These are phyloP conservation scores for Hymenoscyphus scutula DNA, from an alignment of 2,329 filamentous ascomycete genomes.

Conservation along the genomic window DNA sequence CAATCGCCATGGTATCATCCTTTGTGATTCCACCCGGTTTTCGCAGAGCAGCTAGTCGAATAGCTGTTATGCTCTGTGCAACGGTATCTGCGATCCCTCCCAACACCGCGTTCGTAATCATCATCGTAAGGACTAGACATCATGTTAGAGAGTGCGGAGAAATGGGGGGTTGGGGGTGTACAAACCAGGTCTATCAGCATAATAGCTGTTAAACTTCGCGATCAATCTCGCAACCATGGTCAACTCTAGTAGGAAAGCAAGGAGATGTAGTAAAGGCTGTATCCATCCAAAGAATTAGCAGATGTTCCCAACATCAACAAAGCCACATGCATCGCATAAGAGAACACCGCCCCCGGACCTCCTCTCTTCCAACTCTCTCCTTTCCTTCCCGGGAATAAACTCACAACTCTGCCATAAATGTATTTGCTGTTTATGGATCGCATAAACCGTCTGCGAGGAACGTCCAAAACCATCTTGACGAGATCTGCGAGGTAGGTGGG, in stretches of 20 bases:
- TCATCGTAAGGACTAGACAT: constrained; percentile 83
- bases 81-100: constrained; percentile 96
- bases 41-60: constrained; percentile 64
- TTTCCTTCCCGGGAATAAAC: constrained; percentile 39
- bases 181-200: constrained; percentile 81
- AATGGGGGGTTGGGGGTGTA: constrained; percentile 15
- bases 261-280: constrained; percentile 82
- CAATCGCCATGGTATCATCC: constrained; percentile 75
- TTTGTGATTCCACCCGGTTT: constrained; percentile 57
- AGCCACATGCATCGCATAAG: background rate
- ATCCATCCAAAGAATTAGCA: constrained; percentile 15
- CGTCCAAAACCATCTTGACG: constrained; percentile 55
- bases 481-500: constrained; percentile 7
- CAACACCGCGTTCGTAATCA: constrained; percentile 96
- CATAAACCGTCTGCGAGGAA: constrained; percentile 58
- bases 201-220: constrained; percentile 89
- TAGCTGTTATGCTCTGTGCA: constrained; percentile 85
- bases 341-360: background rate
- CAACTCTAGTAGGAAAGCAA: constrained; percentile 88
- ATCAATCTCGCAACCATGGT: constrained; percentile 77
- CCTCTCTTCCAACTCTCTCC: background rate
- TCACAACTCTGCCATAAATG: constrained; percentile 70
- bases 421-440: constrained; percentile 69
- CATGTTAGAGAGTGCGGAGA: constrained; percentile 14
- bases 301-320: constrained; percentile 26